A percentile compares a stretch with the other conserved stretches of the same genome.
Evolutionary conservation across 306 rosid genomes (phyloP).

Genomic region (Gillenia trifoliata): DNA sequence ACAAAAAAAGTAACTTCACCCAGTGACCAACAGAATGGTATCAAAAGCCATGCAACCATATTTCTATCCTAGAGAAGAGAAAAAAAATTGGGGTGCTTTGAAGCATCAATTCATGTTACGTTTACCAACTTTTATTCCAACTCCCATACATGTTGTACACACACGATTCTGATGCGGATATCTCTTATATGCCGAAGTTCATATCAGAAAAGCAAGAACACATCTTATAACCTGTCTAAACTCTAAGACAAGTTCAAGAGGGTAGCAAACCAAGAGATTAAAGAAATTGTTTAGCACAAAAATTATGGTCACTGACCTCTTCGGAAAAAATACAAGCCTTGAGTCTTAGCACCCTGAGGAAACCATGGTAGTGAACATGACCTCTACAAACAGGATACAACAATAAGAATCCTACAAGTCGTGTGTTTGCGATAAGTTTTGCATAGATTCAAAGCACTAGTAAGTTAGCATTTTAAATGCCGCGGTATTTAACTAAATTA

Average conservation of each 20-base stretch:
- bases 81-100: neutral
- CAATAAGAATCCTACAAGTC: neutral
- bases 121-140: neutral
- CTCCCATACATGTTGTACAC: neutral
- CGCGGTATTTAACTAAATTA: neutral
- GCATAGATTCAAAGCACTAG: neutral
- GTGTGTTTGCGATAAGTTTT: neutral
- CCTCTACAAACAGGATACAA: slow-evolving; percentile 57
- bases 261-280: neutral
- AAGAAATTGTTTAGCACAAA: neutral
- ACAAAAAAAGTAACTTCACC: neutral
- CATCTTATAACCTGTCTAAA: neutral
- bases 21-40: neutral
- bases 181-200: neutral
- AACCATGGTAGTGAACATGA: slow-evolving; percentile 58
- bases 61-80: neutral
- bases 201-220: neutral
- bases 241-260: neutral
- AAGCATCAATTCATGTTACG: neutral
- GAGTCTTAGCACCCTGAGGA: slow-evolving; percentile 67
- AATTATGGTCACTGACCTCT: slow-evolving; percentile 55
- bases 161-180: neutral
- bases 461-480: neutral
- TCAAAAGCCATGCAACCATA: neutral
- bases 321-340: slow-evolving; percentile 54